A percentile compares a stretch with the other conserved stretches of the same genome.
Evolutionary conservation across 108 stramenopile genomes (phyloP).

Genomic region (Nitzschia sp.): DNA sequence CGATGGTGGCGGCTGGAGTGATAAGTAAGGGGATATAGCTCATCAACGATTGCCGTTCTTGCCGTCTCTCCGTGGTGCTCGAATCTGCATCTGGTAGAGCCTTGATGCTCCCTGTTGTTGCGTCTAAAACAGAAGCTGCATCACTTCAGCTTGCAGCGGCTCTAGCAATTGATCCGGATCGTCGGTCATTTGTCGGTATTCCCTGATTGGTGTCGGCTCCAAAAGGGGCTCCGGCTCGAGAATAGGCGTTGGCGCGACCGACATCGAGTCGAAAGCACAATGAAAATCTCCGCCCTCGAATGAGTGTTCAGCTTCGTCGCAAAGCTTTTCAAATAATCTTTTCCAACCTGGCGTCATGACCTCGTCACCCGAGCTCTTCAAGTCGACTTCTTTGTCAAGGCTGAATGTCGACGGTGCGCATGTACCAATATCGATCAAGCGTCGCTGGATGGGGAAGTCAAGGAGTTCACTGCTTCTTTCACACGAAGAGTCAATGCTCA

Average conservation of each 20-base stretch:
- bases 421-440: not conserved
- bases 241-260: not conserved
- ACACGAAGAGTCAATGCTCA: not conserved
- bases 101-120: no score
- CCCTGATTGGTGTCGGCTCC: slow-evolving; percentile 3
- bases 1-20: no score
- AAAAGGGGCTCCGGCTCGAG: not conserved
- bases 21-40: no score
- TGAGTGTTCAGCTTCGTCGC: not conserved
- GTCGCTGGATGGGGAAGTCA: not conserved
- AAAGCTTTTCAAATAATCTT: not conserved
- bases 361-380: no score
- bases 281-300: not conserved
- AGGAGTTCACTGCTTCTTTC: not conserved
- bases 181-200: not conserved
- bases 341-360: not conserved
- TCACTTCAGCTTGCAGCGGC: not conserved
- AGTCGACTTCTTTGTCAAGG: not conserved
- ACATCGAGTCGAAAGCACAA: not conserved
- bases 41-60: no score
- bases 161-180: not conserved
- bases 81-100: no score
- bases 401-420: not conserved
- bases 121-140: no score
- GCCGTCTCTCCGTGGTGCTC: no score